These are phyloP conservation scores for Tulasnella sp. DNA, from an alignment of 768 basidiomycete genomes.

Conservation along the genomic window DNA sequence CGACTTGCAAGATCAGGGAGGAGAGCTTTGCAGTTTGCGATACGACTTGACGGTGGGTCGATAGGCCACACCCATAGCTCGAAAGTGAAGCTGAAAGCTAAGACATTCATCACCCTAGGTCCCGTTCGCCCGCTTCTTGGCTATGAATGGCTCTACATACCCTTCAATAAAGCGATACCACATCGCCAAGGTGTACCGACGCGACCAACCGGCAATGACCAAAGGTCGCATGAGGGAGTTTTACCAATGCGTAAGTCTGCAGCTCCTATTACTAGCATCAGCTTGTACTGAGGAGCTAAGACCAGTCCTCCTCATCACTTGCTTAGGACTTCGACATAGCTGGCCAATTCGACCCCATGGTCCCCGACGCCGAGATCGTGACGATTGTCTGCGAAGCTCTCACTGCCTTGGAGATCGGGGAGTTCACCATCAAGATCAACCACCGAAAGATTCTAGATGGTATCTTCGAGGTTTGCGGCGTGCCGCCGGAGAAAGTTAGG, in stretches of 20 bases:
- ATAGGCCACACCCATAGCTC: not conserved
- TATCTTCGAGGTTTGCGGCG: constrained; percentile 93
- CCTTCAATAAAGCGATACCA: constrained; percentile 79
- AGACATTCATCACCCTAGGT: constrained; percentile 29
- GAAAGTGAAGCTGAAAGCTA: not conserved
- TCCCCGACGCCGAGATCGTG: constrained; percentile 88
- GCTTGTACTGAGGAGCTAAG: not conserved
- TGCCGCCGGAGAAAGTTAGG: constrained; percentile 78
- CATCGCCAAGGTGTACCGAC: constrained; percentile 95
- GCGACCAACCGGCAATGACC: constrained; percentile 94
- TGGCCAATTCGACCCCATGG: constrained; percentile 91
- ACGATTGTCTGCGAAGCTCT: constrained; percentile 73
- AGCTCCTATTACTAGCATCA: not conserved
- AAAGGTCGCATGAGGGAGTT: constrained; percentile 99
- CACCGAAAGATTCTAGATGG: constrained; percentile 96
- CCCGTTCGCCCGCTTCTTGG: constrained; percentile 87
- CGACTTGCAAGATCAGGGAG: constrained; percentile 94
- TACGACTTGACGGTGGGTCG: constrained; percentile 80
- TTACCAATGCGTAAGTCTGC: constrained; percentile 70
- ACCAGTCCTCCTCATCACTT: not conserved
- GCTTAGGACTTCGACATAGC: constrained; percentile 88
- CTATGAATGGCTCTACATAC: constrained; percentile 79
- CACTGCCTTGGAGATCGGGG: constrained; percentile 76
- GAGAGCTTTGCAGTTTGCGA: constrained; percentile 85
- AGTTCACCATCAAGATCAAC: constrained; percentile 92